Conservation (phyloP, 2,329 filamentous ascomycete genomes). For the Claviceps sp. region DNA sequence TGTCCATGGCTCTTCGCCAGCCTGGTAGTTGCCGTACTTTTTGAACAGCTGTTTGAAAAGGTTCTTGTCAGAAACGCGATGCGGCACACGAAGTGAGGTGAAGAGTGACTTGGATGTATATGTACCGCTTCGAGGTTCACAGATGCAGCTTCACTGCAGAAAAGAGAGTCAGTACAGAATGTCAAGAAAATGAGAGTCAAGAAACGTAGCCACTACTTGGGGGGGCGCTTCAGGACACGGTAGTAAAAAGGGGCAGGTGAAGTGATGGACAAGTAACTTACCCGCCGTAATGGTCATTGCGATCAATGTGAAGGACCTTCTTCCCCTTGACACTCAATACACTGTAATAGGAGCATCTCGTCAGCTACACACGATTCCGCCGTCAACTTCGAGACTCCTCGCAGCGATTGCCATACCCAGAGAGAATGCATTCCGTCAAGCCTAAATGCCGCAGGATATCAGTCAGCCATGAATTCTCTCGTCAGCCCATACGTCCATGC, state of each 20-base stretch:
- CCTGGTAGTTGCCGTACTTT: constrained; percentile 74
- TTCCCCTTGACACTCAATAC: constrained; percentile 97
- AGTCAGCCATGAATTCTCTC: constrained; percentile 9
- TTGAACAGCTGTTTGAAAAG: constrained; percentile 63
- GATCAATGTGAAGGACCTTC: constrained; percentile 97
- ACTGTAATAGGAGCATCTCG: constrained; percentile 29
- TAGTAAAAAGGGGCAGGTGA: background rate
- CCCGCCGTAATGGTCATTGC: constrained; percentile 98
- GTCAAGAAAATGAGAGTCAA: background rate
- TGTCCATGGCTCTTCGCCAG: constrained; percentile 88
- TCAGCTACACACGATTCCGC: constrained; percentile 3
- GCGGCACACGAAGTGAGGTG: constrained; percentile 3
- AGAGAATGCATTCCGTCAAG: constrained; percentile 97
- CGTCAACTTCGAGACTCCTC: background rate
- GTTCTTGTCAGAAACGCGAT: constrained; percentile 9
- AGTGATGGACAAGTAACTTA: constrained; percentile 29
- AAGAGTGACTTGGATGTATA: constrained; percentile 9
- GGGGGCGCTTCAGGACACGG: background rate
- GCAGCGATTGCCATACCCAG: constrained; percentile 52
- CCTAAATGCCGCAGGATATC: constrained; percentile 35
- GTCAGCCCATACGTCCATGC: background rate
- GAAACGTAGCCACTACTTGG: no score
- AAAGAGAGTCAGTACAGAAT: constrained; percentile 14
- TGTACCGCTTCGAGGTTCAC: constrained; percentile 88
- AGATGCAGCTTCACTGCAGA: constrained; percentile 67